phyloP scores from a whole-genome alignment of 345 rosid genomes.

The Leavenworthia alabamica region DNA sequence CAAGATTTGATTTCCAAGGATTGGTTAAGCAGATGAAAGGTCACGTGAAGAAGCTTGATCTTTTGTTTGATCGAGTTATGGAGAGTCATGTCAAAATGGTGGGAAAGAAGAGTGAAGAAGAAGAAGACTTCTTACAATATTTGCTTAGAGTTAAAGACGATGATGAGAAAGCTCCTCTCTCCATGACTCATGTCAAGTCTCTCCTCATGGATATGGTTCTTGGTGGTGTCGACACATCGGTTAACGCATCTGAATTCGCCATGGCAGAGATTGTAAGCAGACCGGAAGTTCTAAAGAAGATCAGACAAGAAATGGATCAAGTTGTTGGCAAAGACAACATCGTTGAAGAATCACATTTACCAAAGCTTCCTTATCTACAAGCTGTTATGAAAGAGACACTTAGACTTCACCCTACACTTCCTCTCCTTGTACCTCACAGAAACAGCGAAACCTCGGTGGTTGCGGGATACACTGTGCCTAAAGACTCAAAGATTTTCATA shows the following conservation, averaged over 20 bases:
- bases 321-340: conserved; percentile 37
- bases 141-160: conserved; percentile 36
- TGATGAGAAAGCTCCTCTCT: conserved; percentile 28
- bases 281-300: conserved; percentile 30
- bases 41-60: conserved; percentile 11
- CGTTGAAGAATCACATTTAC: conserved; percentile 48
- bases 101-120: conserved; percentile 5
- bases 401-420: conserved; percentile 49
- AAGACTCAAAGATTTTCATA: conserved; percentile 34
- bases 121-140: conserved; percentile 47
- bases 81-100: conserved; percentile 20
- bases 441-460: conserved; percentile 32
- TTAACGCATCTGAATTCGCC: conserved; percentile 43
- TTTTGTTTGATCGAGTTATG: conserved; percentile 28
- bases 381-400: conserved; percentile 43
- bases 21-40: conserved; percentile 30
- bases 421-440: conserved; percentile 40
- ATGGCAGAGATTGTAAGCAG: conserved; percentile 44
- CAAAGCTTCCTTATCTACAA: conserved; percentile 33
- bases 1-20: conserved; percentile 54
- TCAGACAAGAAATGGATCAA: conserved; percentile 28
- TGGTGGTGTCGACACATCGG: conserved; percentile 34
- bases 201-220: conserved; percentile 33
- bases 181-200: conserved; percentile 34
- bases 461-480: conserved; percentile 42